Conservation (phyloP, 345 rosid genomes). For the Laguncularia racemosa region DNA sequence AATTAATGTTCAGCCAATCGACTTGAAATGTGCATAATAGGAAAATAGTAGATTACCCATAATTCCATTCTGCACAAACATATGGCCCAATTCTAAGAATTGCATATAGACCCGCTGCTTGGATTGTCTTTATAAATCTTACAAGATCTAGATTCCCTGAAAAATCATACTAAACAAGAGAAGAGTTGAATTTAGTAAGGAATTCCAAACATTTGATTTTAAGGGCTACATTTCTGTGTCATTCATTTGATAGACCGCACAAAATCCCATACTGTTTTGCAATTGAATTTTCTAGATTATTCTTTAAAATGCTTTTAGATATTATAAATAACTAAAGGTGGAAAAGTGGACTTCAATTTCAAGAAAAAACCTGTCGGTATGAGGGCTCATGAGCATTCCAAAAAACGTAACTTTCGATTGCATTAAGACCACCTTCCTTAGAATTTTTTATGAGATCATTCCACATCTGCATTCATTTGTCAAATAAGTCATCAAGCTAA, state of each 20-base stretch:
- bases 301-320: too few species aligned
- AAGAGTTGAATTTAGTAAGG: neutral
- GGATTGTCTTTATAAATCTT: constrained; percentile 32
- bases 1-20: neutral
- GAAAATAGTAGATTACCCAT: constrained; percentile 17
- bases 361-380: constrained; percentile 15
- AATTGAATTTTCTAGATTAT: too few species aligned
- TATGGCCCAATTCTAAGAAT: constrained; percentile 47
- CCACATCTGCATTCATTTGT: constrained; percentile 29
- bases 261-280: too few species aligned
- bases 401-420: constrained; percentile 64
- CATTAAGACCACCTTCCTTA: constrained; percentile 51
- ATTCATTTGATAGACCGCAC: too few species aligned
- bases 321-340: too few species aligned
- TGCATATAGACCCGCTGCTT: constrained; percentile 24
- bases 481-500: neutral
- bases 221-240: too few species aligned
- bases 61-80: constrained; percentile 42
- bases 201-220: neutral
- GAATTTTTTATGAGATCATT: constrained; percentile 23
- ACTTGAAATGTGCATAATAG: neutral
- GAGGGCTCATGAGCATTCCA: constrained; percentile 60
- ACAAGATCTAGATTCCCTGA: constrained; percentile 27
- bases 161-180: constrained; percentile 25
- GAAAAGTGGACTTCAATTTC: neutral